A percentile compares a stretch with the other conserved stretches of the same genome.
phyloP scores from a whole-genome alignment of 495 filamentous ascomycete species.

The Arthonia radiata region DNA sequence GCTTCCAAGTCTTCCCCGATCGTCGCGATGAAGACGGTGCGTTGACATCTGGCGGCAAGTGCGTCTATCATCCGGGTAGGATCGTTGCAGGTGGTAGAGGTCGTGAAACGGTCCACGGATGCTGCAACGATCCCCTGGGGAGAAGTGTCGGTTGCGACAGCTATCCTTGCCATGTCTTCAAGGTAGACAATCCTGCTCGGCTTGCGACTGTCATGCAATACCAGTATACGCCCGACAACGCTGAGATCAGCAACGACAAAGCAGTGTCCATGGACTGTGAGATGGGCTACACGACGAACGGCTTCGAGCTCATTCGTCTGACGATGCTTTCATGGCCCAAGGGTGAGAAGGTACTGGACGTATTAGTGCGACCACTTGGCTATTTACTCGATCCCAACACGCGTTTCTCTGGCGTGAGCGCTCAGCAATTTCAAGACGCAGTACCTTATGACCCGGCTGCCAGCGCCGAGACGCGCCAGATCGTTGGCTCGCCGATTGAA shows the following conservation, averaged over 20 bases:
- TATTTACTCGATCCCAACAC: conserved; percentile 77
- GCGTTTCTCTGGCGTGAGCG: conserved; percentile 61
- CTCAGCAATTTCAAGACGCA: conserved; percentile 46
- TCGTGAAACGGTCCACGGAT: conserved; percentile 39
- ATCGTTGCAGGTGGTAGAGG: conserved; percentile 17
- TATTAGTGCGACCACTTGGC: conserved; percentile 65
- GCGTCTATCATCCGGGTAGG: conserved; percentile 53
- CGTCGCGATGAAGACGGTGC: conserved; percentile 58
- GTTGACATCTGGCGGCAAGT: conserved; percentile 49
- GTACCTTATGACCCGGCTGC: conserved; percentile 22
- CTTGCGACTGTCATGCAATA: conserved; percentile 62
- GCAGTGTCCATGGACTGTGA: conserved; percentile 81
- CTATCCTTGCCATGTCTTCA: conserved; percentile 61
- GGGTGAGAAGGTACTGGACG: conserved; percentile 49
- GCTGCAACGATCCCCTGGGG: conserved; percentile 50
- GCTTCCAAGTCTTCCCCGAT: conserved; percentile 85
- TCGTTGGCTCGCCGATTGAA: conserved; percentile 41
- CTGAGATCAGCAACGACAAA: conserved; percentile 16
- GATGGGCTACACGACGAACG: conserved; percentile 80
- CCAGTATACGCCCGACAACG: conserved; percentile 41
- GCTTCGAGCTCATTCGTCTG: conserved; percentile 69
- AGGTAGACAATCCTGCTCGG: conserved; percentile 45
- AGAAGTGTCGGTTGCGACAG: conserved; percentile 46
- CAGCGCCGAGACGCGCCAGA: conserved; percentile 20
- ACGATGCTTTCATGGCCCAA: conserved; percentile 71